Evolutionary conservation across 2,329 filamentous ascomycete species (phyloP), one percentile per base, ranked within the genome.

Genomic region (Hypocreales sp.): DNA sequence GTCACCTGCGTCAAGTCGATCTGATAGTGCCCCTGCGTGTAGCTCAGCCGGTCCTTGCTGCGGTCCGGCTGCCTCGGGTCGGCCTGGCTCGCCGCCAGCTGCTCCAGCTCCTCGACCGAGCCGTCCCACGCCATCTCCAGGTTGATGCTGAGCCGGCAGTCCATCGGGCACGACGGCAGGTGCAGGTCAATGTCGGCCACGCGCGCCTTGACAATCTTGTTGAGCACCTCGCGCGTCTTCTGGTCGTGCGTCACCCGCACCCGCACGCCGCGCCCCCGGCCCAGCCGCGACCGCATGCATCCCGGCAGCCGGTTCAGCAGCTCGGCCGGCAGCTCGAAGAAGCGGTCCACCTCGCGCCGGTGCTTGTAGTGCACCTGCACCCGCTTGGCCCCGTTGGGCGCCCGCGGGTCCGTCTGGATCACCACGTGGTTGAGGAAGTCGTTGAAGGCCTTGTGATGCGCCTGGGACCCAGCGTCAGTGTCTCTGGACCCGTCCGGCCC

Each of bases 1-100:
- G 73, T 79, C 22, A 98, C 90, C 49, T 94, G 86, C 0, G 90
- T 98, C 27, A 98, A 60, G 52, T 98, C 90, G 40, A 98, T 68
- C 47, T 90, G 81, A 47, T 92, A 94, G 29, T 72, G 73, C 22
- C 84, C 67, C 48, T 95, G 92, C 8, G 67, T 75, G 54, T 98
- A 98, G 46, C 81, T 92, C 47, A 98, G 61, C 12, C 90, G 72
- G 51, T 98, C 86, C 51, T 98, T 98, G 40, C 72, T 74, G 6
- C 86, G 72, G 42, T 82, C 75, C 6, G 64, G 56, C 38, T 51
- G 49, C 16, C 44, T 58, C n/a, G n/a, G n/a, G 42, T 44, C 60
- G 38, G 30, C 50, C 37, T 39, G 53, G 28, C 36, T 42, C 22
- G 42, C 50, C 25, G 43, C 43, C 27, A 53, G 31, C 15, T 50